These are phyloP conservation scores for Fraxinus nigra DNA, from an alignment of 305 asterid species.

Conservation along the genomic window DNA sequence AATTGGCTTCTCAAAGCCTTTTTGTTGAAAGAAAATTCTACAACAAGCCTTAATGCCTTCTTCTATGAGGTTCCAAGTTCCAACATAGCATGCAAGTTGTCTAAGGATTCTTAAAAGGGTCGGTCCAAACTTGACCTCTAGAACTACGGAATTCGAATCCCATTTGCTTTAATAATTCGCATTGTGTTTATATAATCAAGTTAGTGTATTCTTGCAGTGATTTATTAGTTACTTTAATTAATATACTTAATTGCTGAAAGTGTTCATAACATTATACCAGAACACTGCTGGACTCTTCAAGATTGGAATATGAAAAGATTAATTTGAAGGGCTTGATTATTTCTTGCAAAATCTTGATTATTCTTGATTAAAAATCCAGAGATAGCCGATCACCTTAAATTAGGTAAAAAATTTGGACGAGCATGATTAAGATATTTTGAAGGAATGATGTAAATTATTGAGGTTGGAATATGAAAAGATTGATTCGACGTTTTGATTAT, in stretches of 20 bases:
- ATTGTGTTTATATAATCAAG: not conserved
- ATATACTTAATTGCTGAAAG: not conserved
- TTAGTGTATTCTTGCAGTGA: not conserved
- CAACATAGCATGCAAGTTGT: not conserved
- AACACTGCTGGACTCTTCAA: not conserved
- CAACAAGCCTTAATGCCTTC: not conserved
- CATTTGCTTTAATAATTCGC: not conserved
- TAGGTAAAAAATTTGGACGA: not conserved
- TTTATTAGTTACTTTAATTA: not conserved
- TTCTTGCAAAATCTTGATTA: not conserved
- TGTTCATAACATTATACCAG: not conserved
- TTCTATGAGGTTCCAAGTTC: not conserved
- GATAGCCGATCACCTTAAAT: not conserved
- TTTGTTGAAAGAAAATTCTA: not conserved
- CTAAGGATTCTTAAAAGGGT: not conserved
- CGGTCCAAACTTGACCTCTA: not conserved
- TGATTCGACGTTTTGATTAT: not conserved
- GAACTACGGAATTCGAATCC: not conserved
- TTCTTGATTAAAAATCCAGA: not conserved
- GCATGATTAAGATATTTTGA: not conserved
- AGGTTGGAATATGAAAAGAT: not conserved
- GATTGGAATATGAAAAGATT: not conserved
- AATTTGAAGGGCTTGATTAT: not conserved
- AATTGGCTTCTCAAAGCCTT: not conserved
- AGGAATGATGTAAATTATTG: not conserved